Conservation (phyloP, 371 early-diverging fungal genomes). For the Catenaria anguillulae region DNA sequence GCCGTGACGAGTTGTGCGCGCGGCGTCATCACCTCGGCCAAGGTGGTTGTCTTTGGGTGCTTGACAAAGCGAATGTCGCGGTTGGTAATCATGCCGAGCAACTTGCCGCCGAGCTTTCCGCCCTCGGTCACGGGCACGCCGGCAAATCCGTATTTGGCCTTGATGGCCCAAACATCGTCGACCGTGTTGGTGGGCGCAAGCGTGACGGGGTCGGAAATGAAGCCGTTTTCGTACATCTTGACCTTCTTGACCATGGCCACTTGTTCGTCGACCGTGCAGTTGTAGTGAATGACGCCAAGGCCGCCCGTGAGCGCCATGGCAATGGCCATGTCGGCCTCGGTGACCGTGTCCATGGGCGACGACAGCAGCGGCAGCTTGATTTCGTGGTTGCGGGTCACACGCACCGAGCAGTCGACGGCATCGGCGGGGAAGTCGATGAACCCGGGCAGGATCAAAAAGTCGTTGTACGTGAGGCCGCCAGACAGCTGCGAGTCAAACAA, state of each 20-base stretch:
- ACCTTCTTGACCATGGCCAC: slow-evolving; percentile 93
- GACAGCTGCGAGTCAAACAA: slow-evolving; percentile 50
- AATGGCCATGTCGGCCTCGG: slow-evolving; percentile 93
- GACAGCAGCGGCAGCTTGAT: slow-evolving; percentile 85
- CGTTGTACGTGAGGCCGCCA: slow-evolving; percentile 94
- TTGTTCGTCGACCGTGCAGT: slow-evolving; percentile 88
- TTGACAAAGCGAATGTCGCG: slow-evolving; percentile 88
- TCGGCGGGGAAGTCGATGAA: slow-evolving; percentile 83
- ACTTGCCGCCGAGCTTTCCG: slow-evolving; percentile 73
- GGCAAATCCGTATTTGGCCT: slow-evolving; percentile 76
- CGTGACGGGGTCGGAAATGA: slow-evolving; percentile 85
- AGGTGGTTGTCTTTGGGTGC: slow-evolving; percentile 28
- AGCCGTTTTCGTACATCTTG: slow-evolving; percentile 96
- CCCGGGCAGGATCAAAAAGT: slow-evolving; percentile 90
- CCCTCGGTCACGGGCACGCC: slow-evolving; percentile 89
- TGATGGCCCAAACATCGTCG: slow-evolving; percentile 71
- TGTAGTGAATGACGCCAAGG: slow-evolving; percentile 93
- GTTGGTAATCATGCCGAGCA: slow-evolving; percentile 89
- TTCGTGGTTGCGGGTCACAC: slow-evolving; percentile 66
- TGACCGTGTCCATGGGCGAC: slow-evolving; percentile 96
- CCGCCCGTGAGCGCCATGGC: slow-evolving; percentile 92
- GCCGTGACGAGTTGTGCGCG: slow-evolving; percentile 67
- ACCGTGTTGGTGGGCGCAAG: slow-evolving; percentile 71
- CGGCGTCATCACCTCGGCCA: slow-evolving; percentile 68
- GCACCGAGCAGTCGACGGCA: slow-evolving; percentile 48